Evolutionary conservation across 306 rosid genomes (phyloP), one percentile per base, ranked within the genome.

Genomic region (Malus asiatica): DNA sequence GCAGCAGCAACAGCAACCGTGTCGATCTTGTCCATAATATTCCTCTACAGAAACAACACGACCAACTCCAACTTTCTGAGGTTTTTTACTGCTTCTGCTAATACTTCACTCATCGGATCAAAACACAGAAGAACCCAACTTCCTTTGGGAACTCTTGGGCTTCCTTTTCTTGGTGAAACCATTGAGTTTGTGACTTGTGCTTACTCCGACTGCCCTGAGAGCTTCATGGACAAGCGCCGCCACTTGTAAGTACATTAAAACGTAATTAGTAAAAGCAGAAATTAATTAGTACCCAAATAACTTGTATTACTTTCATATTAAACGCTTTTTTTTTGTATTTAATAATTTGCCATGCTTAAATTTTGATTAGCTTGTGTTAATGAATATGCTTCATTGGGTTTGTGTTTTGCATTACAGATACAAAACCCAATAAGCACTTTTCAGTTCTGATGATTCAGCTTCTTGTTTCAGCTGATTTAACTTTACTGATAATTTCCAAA

Each of bases 161-260:
- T 87, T 91, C 97, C 97, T 51, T 77, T 95, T 73, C 79, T 95
- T 11, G 99, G 99, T 1, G 99, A 95, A 87, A 95, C 99, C 81
- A 27, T 95, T 12, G 88, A 89, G 83, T 92, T 90, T 68, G 83
- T 95, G 66, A 79, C 97, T 61, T 88, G 84, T 75, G 97, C 99
- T 82, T 92, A 92, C 83, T 90, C 99, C 67, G 96, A 95, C 82
- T 89, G 79, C 82, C 99, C 97, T 5, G 99, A 92, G 75, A 84
- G 81, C 83, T 95, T 95, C 89, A 88, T 92, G 89, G 83, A 92
- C 74, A 87, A 88, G 83, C 88, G 97, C 27, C 87, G 93, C 10
- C 72, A 33, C 81, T 67, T 75, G 99, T 92, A 84, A 87, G 93
- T 80, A 16, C 44, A 38, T 11, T 8, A 19, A 8, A 63, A 23